Evolutionary conservation across 352 stramenopile species (phyloP).

Genomic region (Pseudoperonospora humuli): DNA sequence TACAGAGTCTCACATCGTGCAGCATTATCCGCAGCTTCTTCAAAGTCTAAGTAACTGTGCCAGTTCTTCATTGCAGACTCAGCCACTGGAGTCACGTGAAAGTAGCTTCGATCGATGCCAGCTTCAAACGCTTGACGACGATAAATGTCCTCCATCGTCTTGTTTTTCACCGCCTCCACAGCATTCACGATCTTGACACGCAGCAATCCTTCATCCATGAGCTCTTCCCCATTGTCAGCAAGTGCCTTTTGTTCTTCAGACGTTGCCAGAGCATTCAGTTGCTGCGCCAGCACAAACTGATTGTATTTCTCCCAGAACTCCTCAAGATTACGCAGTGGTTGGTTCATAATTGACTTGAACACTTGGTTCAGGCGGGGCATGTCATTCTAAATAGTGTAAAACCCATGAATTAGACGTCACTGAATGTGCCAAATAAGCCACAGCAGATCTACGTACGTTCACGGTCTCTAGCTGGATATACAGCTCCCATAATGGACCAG

Average conservation of each 20-base stretch:
- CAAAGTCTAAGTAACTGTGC: slow-evolving; percentile 74
- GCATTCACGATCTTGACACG: slow-evolving; percentile 79
- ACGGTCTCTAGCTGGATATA: slow-evolving; percentile 77
- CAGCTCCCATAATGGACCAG: slow-evolving; percentile 65
- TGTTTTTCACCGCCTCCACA: slow-evolving; percentile 66
- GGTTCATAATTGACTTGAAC: slow-evolving; percentile 70
- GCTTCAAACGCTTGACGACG: slow-evolving; percentile 63
- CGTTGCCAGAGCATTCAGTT: slow-evolving; percentile 51
- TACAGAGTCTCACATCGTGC: slow-evolving; percentile 58
- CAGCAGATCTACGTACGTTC: slow-evolving; percentile 37
- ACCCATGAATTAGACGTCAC: too few relatives aligned
- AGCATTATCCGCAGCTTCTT: slow-evolving; percentile 47
- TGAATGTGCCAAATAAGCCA: too few relatives aligned
- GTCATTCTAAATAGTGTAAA: slow-evolving; percentile 57
- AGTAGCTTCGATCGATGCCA: slow-evolving; percentile 75
- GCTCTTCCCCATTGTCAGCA: slow-evolving; percentile 36
- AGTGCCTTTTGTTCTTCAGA: slow-evolving; percentile 53
- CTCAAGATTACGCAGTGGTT: slow-evolving; percentile 66
- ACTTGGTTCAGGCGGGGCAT: slow-evolving; percentile 74
- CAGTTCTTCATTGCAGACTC: slow-evolving; percentile 68
- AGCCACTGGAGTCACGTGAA: slow-evolving; percentile 66
- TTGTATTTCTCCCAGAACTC: slow-evolving; percentile 86
- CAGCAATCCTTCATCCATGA: slow-evolving; percentile 73
- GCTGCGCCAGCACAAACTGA: slow-evolving; percentile 71
- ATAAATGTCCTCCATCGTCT: slow-evolving; percentile 51